These are phyloP conservation scores for Nothophaeocryptopus gaeumannii DNA, from an alignment of 2,329 filamentous ascomycete genomes.

Conservation along the genomic window DNA sequence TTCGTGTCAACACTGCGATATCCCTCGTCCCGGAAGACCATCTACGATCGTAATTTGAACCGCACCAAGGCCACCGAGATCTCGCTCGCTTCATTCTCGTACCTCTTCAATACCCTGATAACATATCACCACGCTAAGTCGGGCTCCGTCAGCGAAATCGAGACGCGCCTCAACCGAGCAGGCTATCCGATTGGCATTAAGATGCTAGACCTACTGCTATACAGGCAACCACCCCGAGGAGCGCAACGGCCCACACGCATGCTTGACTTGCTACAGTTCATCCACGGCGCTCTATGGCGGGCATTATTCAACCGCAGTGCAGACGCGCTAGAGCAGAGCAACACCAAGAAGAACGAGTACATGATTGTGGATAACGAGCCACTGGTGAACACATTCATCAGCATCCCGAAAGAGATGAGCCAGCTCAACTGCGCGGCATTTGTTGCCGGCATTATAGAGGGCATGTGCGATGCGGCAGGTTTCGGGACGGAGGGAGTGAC, in stretches of 20 bases:
- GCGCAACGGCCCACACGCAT: slow-evolving; percentile 76
- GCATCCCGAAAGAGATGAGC: slow-evolving; percentile 90
- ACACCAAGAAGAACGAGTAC: slow-evolving; percentile 86
- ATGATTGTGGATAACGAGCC: slow-evolving; percentile 99
- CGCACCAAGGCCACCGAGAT: slow-evolving; percentile 83
- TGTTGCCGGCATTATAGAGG: slow-evolving; percentile 92
- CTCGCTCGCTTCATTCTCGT: slow-evolving; percentile 91
- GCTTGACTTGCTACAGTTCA: slow-evolving; percentile 88
- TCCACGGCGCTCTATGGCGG: slow-evolving; percentile 87
- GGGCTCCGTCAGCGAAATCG: slow-evolving; percentile 88
- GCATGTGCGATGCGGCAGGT: slow-evolving; percentile 87
- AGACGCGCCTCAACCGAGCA: slow-evolving; percentile 47
- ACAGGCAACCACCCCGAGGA: slow-evolving; percentile 69
- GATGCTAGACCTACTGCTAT: slow-evolving; percentile 90
- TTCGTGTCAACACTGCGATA: slow-evolving; percentile 66
- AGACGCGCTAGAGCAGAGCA: slow-evolving; percentile 86
- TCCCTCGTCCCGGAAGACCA: slow-evolving; percentile 91
- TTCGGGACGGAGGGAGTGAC: slow-evolving; percentile 81
- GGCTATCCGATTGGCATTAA: slow-evolving; percentile 92
- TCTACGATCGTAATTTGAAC: slow-evolving; percentile 94
- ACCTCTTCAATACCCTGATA: slow-evolving; percentile 95
- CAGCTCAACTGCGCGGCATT: slow-evolving; percentile 95
- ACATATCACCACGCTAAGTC: slow-evolving; percentile 88
- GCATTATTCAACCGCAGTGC: slow-evolving; percentile 89
- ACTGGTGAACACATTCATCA: slow-evolving; percentile 90